Base-by-base conservation (phyloP, 352 stramenopile species). In the Pythium aristosporum region DNA sequence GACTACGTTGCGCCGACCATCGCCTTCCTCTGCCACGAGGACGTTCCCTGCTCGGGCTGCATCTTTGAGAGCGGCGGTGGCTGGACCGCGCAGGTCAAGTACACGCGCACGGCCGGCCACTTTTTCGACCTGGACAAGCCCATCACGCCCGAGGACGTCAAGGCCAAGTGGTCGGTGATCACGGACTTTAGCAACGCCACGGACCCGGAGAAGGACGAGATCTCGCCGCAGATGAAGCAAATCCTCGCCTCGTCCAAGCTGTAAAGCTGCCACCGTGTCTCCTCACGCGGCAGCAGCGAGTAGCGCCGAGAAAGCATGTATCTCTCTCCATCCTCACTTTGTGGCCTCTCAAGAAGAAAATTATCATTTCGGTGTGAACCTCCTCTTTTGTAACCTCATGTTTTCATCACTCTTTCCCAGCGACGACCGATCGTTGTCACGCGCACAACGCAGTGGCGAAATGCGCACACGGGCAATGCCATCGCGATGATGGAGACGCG, bases 1-100 rank as follows among this genome's bases (percentile, higher is more conserved):
- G 90, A 97, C 67, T 94, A 92, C 65, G 88, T 96, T 7, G 87
- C 89, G 9, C 90, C 90, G 28, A 91, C 84, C 23, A 85, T 97
- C 57, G 87, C 75, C 28, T 96, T 82, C 74, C 70, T 97, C 32
- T 89, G 79, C 65, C 88, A 97, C 71, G 88, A 96, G 61, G 88
- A 77, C 13, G 85, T 88, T 48, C 75, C 82, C 12, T 80, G 73
- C 61, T 85, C 75, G 21, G 89, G 88, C 67, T 77, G 79, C 55
- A 81, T 94, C 65, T 94, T 95, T 57, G 87, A 96, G 71, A 91
- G 83, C 57, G 88, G 89, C 20, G 89, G 85, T 28, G 89, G 87
- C 57, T 97, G 87, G 61, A 79, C 87, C 18, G 87, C 76, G 28
- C 82, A 91, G 72, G 85, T 94, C 72, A 91, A 92, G 77, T 92